phyloP scores from a whole-genome alignment of 208 protist species.

The Herpetomonas tarakana region DNA sequence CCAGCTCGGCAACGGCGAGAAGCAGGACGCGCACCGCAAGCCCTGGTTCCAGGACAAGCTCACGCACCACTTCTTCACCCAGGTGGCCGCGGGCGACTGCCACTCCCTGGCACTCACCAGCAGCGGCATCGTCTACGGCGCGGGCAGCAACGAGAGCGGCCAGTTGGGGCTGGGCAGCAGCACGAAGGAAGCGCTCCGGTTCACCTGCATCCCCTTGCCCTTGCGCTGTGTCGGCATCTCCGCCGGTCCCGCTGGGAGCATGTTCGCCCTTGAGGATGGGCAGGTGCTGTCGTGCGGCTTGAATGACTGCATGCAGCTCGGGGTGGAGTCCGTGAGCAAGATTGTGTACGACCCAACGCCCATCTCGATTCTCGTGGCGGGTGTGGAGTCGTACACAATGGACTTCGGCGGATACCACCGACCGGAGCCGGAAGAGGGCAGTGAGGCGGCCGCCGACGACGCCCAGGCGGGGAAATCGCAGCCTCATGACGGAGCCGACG shows the following conservation, averaged over 20 bases:
- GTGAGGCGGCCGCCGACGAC: background rate
- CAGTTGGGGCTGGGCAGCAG: constrained; percentile 74
- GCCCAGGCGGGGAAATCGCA: background rate
- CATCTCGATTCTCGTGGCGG: constrained; percentile 39
- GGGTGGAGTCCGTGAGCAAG: constrained; percentile 47
- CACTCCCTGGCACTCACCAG: constrained; percentile 85
- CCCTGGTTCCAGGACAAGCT: constrained; percentile 51
- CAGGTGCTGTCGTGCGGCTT: constrained; percentile 71
- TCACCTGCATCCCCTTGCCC: constrained; percentile 66
- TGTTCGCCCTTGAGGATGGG: constrained; percentile 82
- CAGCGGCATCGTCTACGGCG: constrained; percentile 79
- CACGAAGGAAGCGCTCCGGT: constrained; percentile 33
- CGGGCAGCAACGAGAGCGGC: constrained; percentile 80
- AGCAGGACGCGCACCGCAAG: constrained; percentile 61
- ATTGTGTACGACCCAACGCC: constrained; percentile 49
- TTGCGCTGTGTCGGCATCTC: constrained; percentile 74
- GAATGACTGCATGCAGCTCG: constrained; percentile 84
- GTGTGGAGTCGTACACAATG: constrained; percentile 82
- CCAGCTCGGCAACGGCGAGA: constrained; percentile 78
- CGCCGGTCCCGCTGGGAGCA: constrained; percentile 71
- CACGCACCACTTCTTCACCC: constrained; percentile 74
- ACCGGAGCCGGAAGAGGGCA: constrained; percentile 11
- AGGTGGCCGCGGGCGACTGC: constrained; percentile 75
- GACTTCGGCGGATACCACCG: constrained; percentile 72
- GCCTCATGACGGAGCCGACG: background rate